Conservation (phyloP, 2,329 filamentous ascomycete genomes). For the Ceratocystis lukuohia region DNA sequence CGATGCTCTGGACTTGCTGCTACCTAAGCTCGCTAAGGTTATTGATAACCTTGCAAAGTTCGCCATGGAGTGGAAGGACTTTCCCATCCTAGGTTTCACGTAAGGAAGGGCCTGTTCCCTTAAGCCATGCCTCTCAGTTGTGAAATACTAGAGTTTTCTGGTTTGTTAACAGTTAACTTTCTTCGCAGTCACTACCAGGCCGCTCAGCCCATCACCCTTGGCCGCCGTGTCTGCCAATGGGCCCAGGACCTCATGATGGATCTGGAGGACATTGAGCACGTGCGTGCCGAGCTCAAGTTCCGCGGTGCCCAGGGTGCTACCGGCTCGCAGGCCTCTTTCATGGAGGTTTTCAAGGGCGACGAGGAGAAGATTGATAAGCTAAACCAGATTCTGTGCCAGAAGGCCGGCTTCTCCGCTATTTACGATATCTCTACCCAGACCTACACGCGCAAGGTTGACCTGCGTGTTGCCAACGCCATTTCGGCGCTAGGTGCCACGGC, state of each 20-base stretch:
- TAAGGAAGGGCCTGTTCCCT: neutral
- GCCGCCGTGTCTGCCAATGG: conserved; percentile 59
- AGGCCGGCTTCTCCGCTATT: conserved; percentile 38
- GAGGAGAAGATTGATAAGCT: conserved; percentile 38
- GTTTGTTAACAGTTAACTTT: neutral
- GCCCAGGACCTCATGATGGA: conserved; percentile 47
- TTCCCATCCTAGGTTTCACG: conserved; percentile 20
- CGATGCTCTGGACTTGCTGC: conserved; percentile 56
- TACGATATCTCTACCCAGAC: conserved; percentile 51
- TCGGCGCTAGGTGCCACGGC: conserved; percentile 66
- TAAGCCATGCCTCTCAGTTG: neutral
- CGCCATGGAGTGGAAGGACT: conserved; percentile 55
- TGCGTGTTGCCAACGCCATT: conserved; percentile 64
- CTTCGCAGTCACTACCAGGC: conserved; percentile 57
- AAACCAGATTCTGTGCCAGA: conserved; percentile 42
- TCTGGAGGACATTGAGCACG: conserved; percentile 57
- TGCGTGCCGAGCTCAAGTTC: conserved; percentile 56
- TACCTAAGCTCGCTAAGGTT: conserved; percentile 65
- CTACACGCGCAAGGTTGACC: conserved; percentile 63
- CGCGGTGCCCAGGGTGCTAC: conserved; percentile 53
- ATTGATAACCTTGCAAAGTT: conserved; percentile 62
- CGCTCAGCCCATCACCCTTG: conserved; percentile 41
- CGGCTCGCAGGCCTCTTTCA: conserved; percentile 51
- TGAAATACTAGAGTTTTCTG: neutral
- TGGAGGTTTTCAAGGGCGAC: conserved; percentile 36